These are phyloP conservation scores for Tetraselmis striata DNA, from an alignment of 139 green algal species.

Conservation along the genomic window DNA sequence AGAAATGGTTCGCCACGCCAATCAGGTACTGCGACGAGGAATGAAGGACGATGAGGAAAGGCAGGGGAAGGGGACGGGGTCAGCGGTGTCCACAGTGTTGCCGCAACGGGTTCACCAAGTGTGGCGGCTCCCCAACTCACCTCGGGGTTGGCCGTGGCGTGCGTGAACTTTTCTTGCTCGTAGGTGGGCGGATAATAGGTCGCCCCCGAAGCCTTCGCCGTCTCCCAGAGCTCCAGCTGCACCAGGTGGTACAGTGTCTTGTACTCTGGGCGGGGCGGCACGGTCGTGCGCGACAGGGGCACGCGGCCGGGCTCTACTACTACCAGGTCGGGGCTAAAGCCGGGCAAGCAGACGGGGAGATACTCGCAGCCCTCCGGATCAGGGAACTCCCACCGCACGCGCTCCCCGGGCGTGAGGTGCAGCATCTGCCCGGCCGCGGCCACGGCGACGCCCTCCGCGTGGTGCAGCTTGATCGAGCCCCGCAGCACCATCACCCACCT, in stretches of 20 bases:
- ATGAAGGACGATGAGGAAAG: too few species aligned
- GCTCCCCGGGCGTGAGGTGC: background rate
- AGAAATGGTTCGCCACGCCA: conserved; percentile 17
- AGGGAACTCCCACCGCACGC: background rate
- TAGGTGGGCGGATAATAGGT: conserved; percentile 17
- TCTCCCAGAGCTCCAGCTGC: conserved; percentile 5
- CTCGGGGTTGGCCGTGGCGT: conserved; percentile 14
- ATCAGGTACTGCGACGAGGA: conserved; percentile 8
- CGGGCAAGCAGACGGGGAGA: background rate
- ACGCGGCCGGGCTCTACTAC: background rate
- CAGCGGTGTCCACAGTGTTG: too few species aligned
- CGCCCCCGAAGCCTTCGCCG: background rate
- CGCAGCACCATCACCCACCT: conserved; percentile 1
- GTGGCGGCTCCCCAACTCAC: too few species aligned
- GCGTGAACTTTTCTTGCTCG: conserved; percentile 10
- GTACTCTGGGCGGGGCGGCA: conserved; percentile 2
- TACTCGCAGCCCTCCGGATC: conserved; percentile 4
- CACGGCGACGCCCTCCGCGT: background rate
- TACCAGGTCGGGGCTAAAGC: background rate
- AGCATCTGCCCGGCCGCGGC: background rate
- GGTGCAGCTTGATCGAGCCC: background rate
- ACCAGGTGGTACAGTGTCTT: conserved; percentile 14
- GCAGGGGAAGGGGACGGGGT: too few species aligned
- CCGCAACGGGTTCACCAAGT: too few species aligned
- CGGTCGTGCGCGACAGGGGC: background rate